phyloP scores from a whole-genome alignment of 108 stramenopile genomes.

The Skeletonema costatum region DNA sequence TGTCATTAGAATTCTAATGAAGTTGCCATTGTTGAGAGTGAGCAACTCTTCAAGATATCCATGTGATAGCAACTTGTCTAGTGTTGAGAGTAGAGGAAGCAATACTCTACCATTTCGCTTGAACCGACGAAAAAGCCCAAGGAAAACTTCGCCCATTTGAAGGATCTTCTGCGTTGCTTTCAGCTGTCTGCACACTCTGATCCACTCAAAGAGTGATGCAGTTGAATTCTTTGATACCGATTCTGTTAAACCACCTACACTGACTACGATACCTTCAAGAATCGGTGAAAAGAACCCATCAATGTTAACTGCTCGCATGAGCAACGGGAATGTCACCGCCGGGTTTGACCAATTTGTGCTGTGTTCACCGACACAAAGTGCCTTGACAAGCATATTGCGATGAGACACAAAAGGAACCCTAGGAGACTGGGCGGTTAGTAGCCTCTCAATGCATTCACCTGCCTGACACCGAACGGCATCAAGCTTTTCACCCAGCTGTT shows the following conservation, averaged over 20 bases:
- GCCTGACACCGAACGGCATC: conserved; percentile 86
- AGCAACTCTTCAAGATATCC: conserved; percentile 66
- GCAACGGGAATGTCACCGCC: conserved; percentile 63
- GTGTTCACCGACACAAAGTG: conserved; percentile 29
- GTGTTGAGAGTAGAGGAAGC: conserved; percentile 77
- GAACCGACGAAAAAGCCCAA: conserved; percentile 52
- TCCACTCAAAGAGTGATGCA: conserved; percentile 79
- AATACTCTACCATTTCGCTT: conserved; percentile 64
- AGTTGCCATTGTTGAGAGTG: conserved; percentile 35
- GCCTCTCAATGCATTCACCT: conserved; percentile 71
- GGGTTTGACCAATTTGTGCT: conserved; percentile 65
- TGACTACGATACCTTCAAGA: conserved; percentile 87
- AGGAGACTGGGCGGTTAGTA: conserved; percentile 54
- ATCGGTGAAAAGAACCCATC: conserved; percentile 73
- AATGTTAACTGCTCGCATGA: conserved; percentile 70
- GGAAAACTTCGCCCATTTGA: conserved; percentile 48
- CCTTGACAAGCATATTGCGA: conserved; percentile 36
- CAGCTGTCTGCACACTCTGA: conserved; percentile 46
- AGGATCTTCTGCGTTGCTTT: conserved; percentile 39
- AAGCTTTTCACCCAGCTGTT: conserved; percentile 93
- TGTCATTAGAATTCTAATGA: conserved; percentile 48
- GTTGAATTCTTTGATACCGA: conserved; percentile 80
- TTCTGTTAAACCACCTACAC: conserved; percentile 95
- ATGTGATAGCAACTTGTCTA: conserved; percentile 73
- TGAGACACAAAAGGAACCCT: conserved; percentile 56